Evolutionary conservation across 345 rosid genomes (phyloP).

Genomic region (Ceriops tagal): DNA sequence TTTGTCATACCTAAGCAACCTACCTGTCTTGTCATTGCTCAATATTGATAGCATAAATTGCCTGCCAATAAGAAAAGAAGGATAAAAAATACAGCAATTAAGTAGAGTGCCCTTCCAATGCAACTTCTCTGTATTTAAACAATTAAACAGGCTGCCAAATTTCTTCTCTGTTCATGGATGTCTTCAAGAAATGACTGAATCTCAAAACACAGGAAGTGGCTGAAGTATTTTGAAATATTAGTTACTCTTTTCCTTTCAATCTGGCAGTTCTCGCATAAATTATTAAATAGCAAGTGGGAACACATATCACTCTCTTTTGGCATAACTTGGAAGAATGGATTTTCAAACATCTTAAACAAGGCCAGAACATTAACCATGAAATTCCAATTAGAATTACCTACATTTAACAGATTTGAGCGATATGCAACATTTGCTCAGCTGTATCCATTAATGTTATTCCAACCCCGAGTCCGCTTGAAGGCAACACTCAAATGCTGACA

Average conservation of each 20-base stretch:
- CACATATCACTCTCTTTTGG: background rate
- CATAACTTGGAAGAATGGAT: background rate
- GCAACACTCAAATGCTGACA: background rate
- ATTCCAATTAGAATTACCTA: background rate
- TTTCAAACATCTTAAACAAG: background rate
- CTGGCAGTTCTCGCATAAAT: background rate
- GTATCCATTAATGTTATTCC: no score
- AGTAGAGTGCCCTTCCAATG: background rate
- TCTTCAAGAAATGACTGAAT: background rate
- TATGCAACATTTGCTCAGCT: background rate
- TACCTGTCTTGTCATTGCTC: constrained; percentile 18
- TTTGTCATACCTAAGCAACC: constrained; percentile 24
- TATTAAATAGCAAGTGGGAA: background rate
- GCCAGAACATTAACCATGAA: background rate
- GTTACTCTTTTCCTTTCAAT: no score
- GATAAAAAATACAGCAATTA: background rate
- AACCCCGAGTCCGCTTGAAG: no score
- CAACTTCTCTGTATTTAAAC: background rate
- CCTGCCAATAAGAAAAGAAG: constrained; percentile 5
- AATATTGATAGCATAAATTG: constrained; percentile 14
- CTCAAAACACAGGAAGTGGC: no score
- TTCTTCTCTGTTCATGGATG: background rate
- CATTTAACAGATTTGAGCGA: no score
- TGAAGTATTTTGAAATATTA: background rate
- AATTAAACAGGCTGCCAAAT: background rate